phyloP scores from a whole-genome alignment of 495 filamentous ascomycete species.

The Chaetomidium leptoderma region DNA sequence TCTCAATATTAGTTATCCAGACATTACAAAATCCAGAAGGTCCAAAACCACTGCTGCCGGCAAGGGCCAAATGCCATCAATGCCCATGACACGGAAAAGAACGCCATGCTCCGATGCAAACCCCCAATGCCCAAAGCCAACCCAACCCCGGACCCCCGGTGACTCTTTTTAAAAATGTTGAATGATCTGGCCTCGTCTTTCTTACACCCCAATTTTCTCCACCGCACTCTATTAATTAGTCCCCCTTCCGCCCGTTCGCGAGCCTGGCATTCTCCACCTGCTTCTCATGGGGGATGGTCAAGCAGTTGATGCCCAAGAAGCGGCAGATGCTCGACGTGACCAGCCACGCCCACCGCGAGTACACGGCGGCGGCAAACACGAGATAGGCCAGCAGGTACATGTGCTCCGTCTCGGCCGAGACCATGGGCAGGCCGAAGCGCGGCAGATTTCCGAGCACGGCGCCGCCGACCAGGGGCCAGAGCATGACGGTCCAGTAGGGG shows the following conservation, averaged over 20 bases:
- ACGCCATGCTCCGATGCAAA: slow-evolving; percentile 13
- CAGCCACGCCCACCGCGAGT: slow-evolving; percentile 86
- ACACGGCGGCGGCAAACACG: slow-evolving; percentile 71
- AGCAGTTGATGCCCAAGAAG: slow-evolving; percentile 87
- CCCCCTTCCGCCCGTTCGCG: slow-evolving; percentile 10
- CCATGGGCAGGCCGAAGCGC: slow-evolving; percentile 61
- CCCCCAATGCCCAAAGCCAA: slow-evolving; percentile 10
- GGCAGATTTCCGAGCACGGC: slow-evolving; percentile 81
- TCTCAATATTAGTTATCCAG: neutral
- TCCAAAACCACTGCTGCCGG: neutral
- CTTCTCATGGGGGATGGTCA: slow-evolving; percentile 74
- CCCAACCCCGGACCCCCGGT: neutral
- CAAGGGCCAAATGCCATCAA: slow-evolving; percentile 1
- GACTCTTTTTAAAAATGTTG: slow-evolving; percentile 2
- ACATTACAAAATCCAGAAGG: slow-evolving; percentile 1
- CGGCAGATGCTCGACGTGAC: slow-evolving; percentile 89
- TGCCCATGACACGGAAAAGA: slow-evolving; percentile 3
- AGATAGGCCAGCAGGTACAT: slow-evolving; percentile 81
- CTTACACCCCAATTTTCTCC: neutral
- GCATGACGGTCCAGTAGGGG: slow-evolving; percentile 91
- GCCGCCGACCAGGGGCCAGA: slow-evolving; percentile 78
- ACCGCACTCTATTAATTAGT: neutral
- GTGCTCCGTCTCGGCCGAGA: slow-evolving; percentile 61
- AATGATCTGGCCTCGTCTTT: neutral
- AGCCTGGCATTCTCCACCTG: slow-evolving; percentile 39